These are phyloP conservation scores for Parsonsia alboflavescens DNA, from an alignment of 257 asterid genomes.

Conservation along the genomic window DNA sequence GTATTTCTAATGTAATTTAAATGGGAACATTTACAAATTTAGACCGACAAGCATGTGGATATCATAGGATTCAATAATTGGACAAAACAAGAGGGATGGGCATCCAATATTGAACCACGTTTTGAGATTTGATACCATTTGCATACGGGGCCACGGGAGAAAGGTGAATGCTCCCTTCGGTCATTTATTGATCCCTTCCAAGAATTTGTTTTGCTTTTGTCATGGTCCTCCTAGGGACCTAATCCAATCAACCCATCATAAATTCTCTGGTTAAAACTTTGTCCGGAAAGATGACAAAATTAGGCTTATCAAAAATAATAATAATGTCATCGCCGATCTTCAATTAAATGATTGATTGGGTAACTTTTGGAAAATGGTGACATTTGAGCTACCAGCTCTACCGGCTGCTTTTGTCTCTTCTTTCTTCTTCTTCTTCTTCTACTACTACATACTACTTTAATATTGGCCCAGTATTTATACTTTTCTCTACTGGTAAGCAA, in stretches of 20 bases:
- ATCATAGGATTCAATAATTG: background rate
- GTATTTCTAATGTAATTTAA: no score
- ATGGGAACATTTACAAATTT: no score
- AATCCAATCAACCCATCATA: background rate
- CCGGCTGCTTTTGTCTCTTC: background rate
- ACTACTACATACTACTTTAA: background rate
- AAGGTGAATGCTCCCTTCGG: background rate
- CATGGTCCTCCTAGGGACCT: background rate
- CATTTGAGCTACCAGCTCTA: conserved; percentile 2
- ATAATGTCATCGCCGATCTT: background rate
- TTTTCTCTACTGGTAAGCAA: background rate
- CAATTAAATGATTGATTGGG: background rate
- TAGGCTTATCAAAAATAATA: background rate
- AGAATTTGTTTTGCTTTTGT: background rate
- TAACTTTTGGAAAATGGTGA: background rate
- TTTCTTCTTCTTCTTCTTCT: background rate
- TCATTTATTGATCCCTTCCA: background rate
- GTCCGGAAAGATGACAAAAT: background rate
- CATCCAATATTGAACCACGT: background rate
- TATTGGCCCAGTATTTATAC: background rate
- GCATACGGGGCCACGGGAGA: background rate
- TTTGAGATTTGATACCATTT: background rate
- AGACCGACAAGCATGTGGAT: background rate
- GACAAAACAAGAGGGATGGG: conserved; percentile 1
- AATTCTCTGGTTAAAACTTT: background rate